Percentiles rank a stretch among this genome's conserved stretches.
These are phyloP conservation scores for Fragilaria radians DNA, from an alignment of 108 stramenopile genomes.

Conservation along the genomic window DNA sequence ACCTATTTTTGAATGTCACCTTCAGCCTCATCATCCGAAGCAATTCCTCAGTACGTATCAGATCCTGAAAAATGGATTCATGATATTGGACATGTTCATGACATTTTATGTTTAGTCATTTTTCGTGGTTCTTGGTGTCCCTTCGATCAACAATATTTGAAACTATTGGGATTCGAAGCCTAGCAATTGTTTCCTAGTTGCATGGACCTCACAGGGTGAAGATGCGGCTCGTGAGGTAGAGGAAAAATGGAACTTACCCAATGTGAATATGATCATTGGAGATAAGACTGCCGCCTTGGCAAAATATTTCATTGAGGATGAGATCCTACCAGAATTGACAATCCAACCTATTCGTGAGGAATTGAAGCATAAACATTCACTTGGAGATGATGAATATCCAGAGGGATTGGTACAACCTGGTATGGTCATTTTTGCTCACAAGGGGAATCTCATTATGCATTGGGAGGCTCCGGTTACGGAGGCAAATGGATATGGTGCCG, in stretches of 20 bases:
- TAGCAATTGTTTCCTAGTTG: constrained; percentile 14
- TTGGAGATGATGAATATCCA: constrained; percentile 24
- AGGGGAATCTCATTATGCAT: constrained; percentile 25
- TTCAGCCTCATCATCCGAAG: too few relatives aligned
- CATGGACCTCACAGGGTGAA: constrained; percentile 40
- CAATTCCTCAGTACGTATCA: constrained; percentile 13
- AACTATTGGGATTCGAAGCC: constrained; percentile 20
- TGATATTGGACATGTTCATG: constrained; percentile 8
- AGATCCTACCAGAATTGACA: constrained; percentile 18
- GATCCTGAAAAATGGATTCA: constrained; percentile 43
- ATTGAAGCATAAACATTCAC: constrained; percentile 8
- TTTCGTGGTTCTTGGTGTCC: constrained; percentile 42
- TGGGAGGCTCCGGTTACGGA: constrained; percentile 22
- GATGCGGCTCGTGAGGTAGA: constrained; percentile 42
- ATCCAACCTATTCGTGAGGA: constrained; percentile 18
- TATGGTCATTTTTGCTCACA: constrained; percentile 42
- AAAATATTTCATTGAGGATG: constrained; percentile 35
- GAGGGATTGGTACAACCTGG: constrained; percentile 42
- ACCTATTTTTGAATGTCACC: too few relatives aligned
- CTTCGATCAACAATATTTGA: constrained; percentile 35
- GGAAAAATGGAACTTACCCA: constrained; percentile 37
- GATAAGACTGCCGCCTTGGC: constrained; percentile 40
- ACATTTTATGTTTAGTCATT: constrained; percentile 33
- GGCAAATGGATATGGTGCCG: constrained; percentile 8
- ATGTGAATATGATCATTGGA: constrained; percentile 27